A percentile compares a stretch with the other conserved stretches of the same genome.
Conservation (phyloP, 2,329 filamentous ascomycete species). For the Botrytis paeoniae region DNA sequence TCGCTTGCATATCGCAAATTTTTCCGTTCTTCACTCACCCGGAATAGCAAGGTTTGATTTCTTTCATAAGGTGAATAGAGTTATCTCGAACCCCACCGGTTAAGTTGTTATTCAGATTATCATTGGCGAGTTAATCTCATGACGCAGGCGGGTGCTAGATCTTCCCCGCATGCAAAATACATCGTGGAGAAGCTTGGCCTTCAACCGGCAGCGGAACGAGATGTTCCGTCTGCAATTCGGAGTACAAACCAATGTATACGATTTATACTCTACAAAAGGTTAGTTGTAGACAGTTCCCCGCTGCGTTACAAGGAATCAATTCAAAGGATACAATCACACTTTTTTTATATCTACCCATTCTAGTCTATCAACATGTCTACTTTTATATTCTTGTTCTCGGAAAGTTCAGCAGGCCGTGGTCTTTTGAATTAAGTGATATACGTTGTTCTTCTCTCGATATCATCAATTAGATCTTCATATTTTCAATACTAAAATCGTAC, state of each 20-base stretch:
- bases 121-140: slow-evolving; percentile 8
- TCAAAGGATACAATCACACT: neutral
- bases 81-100: neutral
- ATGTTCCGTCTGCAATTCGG: slow-evolving; percentile 34
- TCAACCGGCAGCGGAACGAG: slow-evolving; percentile 13
- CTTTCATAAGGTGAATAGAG: neutral
- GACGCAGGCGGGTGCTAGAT: neutral
- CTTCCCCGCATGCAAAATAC: slow-evolving; percentile 14
- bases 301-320: neutral
- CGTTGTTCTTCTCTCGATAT: too few species aligned
- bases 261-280: neutral
- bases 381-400: neutral
- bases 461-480: too few species aligned
- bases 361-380: too few species aligned
- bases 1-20: neutral
- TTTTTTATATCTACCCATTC: neutral
- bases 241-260: neutral
- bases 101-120: neutral
- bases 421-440: neutral
- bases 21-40: neutral
- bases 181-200: slow-evolving; percentile 7
- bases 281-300: neutral
- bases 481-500: neutral
- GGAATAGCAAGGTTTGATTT: neutral
- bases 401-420: neutral